phyloP scores from a whole-genome alignment of 2,329 filamentous ascomycete species.

The Exophiala alcalophila region DNA sequence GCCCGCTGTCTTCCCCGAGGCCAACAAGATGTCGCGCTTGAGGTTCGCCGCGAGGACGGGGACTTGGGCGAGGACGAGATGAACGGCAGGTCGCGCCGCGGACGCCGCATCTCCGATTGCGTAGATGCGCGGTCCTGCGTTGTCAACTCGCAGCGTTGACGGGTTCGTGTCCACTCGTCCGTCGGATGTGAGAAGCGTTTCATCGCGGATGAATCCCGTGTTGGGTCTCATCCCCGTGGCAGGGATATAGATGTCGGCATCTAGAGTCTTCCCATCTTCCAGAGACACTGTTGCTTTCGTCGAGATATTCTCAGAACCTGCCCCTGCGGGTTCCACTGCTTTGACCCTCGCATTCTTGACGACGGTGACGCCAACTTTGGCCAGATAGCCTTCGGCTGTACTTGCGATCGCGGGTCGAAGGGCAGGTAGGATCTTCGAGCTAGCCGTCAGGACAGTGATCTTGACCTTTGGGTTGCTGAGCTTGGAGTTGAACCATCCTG shows the following conservation, averaged over 20 bases:
- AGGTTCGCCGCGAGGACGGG: conserved; percentile 50
- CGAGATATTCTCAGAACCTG: conserved; percentile 31
- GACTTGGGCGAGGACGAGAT: conserved; percentile 42
- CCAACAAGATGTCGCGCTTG: conserved; percentile 48
- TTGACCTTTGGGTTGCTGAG: conserved; percentile 37
- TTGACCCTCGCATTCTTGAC: conserved; percentile 43
- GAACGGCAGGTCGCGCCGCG: conserved; percentile 43
- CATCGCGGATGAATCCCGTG: conserved; percentile 40
- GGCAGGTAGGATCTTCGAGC: conserved; percentile 41
- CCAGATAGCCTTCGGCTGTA: conserved; percentile 44
- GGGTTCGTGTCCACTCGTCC: conserved; percentile 42
- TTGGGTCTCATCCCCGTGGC: conserved; percentile 45
- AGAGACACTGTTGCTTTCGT: conserved; percentile 37
- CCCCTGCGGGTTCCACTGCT: conserved; percentile 33
- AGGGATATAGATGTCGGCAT: conserved; percentile 51
- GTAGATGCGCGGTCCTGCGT: conserved; percentile 43
- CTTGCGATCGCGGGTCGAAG: conserved; percentile 41
- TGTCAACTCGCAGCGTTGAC: conserved; percentile 40
- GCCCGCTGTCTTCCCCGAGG: conserved; percentile 30
- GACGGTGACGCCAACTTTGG: conserved; percentile 48
- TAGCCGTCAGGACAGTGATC: conserved; percentile 48
- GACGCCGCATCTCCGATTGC: conserved; percentile 48
- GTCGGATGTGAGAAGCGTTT: conserved; percentile 34
- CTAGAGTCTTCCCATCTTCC: conserved; percentile 39
- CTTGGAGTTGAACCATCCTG: conserved; percentile 39